These are phyloP conservation scores for Bipolaris gigantea DNA, from an alignment of 2,329 filamentous ascomycete species.

Conservation along the genomic window DNA sequence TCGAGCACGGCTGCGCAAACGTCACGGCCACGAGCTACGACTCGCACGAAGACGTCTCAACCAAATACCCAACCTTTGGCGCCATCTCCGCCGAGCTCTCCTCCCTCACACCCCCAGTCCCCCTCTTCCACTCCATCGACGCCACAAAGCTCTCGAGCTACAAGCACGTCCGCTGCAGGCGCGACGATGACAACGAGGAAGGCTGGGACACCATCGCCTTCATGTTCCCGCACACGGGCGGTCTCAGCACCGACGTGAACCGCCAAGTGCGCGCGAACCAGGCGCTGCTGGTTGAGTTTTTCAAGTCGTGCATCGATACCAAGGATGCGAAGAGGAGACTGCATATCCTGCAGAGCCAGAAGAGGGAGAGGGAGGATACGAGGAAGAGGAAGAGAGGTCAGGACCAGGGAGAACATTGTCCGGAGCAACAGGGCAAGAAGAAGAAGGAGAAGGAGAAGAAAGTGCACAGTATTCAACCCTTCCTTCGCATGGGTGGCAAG, in stretches of 20 bases:
- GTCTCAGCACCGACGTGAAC: slow-evolving; percentile 89
- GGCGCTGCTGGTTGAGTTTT: slow-evolving; percentile 37
- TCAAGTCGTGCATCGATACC: slow-evolving; percentile 32
- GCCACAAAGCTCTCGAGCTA: slow-evolving; percentile 57
- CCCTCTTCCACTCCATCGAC: slow-evolving; percentile 61
- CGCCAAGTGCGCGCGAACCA: slow-evolving; percentile 85
- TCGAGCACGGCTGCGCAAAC: slow-evolving; percentile 66
- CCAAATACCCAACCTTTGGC: slow-evolving; percentile 52
- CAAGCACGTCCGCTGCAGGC: slow-evolving; percentile 29
- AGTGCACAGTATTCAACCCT: slow-evolving; percentile 25
- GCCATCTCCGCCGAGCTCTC: slow-evolving; percentile 36
- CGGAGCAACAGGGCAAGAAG: neutral
- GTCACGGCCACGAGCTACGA: slow-evolving; percentile 73
- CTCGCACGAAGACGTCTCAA: slow-evolving; percentile 57
- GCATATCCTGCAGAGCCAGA: slow-evolving; percentile 17
- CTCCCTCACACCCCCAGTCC: slow-evolving; percentile 39
- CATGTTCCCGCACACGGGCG: slow-evolving; percentile 97
- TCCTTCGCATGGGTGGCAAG: slow-evolving; percentile 57
- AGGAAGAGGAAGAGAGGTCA: neutral
- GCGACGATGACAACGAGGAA: slow-evolving; percentile 22
- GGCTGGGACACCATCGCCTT: slow-evolving; percentile 81
- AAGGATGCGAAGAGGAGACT: slow-evolving; percentile 18
- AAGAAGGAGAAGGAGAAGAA: neutral
- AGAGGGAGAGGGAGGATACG: neutral
- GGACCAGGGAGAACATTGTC: neutral